Base-by-base conservation (phyloP, 176 grass and related monocot species). In the Urochloa ruziziensis region DNA sequence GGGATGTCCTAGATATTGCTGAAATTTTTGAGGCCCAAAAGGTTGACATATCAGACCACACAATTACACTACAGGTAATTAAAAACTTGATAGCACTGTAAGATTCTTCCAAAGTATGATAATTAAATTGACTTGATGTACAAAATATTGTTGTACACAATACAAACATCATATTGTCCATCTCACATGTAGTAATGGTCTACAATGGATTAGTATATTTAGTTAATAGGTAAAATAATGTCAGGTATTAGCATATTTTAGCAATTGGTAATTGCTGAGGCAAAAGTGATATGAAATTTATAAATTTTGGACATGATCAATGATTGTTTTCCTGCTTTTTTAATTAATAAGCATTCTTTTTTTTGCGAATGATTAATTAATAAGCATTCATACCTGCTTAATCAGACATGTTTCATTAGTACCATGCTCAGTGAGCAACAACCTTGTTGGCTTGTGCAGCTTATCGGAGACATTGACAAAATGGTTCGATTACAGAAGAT, bases 31-130 rank as follows among this genome's bases (percentile, higher is more conserved):
- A 87, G 47, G 92, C 92, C 54, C 86, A 82, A 59, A 83, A 81
- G 69, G 92, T 94, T 60, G 92, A 94, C 87, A 81, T 91, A 73
- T 94, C 92, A 24, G 92, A 89, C 74, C 92, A 94, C 75, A 94
- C 92, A 43, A 68, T 94, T 78, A 94, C 92, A n/a, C 89, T 94
- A 52, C 84, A 89, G 89, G 92, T 94, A 85, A 32, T 40, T 54
- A 78, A 78, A 24, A 27, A 63, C 53, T n/a, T 65, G 7, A 44
- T 10, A 10, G 27, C 14, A 65, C 11, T 66, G 5, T 24, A 27
- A 54, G 17, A 56, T 73, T 5, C 16, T 35, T 65, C 7, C 33
- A 46, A 66, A 44, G 29, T 48, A 40, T 65, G 13, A 47, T 44
- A 25, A 46, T 73, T 69, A 49, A 28, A 57, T 74, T 5, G 7